Percentiles rank a stretch among this genome's conserved stretches.
Evolutionary conservation across 2,329 filamentous ascomycete species (phyloP).

Genomic region (Pyrenophora tritici-repentis): DNA sequence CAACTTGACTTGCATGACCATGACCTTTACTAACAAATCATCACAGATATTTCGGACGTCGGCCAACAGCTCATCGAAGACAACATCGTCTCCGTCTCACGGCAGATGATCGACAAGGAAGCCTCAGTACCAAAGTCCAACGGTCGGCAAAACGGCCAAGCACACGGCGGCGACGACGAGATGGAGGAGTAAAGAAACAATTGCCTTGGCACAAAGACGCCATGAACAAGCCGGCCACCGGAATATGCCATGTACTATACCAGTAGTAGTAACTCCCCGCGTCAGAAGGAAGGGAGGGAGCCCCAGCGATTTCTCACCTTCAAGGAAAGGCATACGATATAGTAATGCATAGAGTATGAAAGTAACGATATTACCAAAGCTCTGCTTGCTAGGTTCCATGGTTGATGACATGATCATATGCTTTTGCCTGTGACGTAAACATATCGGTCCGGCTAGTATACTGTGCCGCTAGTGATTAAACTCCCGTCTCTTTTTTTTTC

Average conservation of each 20-base stretch:
- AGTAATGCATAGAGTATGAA: constrained; percentile 22
- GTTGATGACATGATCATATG: neutral
- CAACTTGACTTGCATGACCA: neutral
- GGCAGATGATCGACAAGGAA: constrained; percentile 99
- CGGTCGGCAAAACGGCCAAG: constrained; percentile 33
- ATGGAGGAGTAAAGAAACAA: constrained; percentile 10
- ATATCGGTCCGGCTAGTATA: too few relatives aligned
- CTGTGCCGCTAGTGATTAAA: too few relatives aligned
- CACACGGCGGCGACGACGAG: constrained; percentile 38
- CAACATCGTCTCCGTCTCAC: constrained; percentile 97
- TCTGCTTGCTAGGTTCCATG: neutral
- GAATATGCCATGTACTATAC: neutral
- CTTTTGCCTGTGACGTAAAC: too few relatives aligned
- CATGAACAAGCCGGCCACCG: neutral
- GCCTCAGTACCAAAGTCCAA: constrained; percentile 75
- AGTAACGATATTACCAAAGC: constrained; percentile 9
- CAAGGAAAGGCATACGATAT: constrained; percentile 8
- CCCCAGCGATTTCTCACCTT: neutral
- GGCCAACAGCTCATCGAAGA: constrained; percentile 97
- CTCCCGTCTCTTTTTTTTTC: neutral
- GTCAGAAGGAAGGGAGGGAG: neutral
- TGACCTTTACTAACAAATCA: constrained; percentile 20
- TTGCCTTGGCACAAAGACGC: neutral
- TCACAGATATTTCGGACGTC: constrained; percentile 82
- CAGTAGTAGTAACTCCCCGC: neutral